Base-by-base conservation (phyloP, 2,329 filamentous ascomycete species). In the Talaromyces sp. region DNA sequence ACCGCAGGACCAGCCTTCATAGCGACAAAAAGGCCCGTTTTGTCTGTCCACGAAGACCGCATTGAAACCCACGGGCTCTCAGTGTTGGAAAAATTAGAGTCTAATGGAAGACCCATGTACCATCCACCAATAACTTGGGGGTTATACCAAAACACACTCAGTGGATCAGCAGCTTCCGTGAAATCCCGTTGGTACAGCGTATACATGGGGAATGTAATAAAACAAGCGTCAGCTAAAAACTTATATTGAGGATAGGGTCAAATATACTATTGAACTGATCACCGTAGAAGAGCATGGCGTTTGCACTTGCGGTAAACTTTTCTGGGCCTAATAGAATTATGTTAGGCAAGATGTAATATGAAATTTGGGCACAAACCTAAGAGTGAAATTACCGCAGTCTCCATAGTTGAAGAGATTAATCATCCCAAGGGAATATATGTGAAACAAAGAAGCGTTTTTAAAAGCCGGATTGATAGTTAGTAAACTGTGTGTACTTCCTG, bases 141-240 rank as follows among this genome's bases (percentile, higher is more conserved):
- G 26, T 56, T 32, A 31, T 56, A 56, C 55, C 55, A 56, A 29
- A 56, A 43, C 38, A 56, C 29, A 14, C 35, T 29, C 24, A 56
- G 19, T 29, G 55, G 55, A 21, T 56, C 55, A 29, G 55, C 24
- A 8, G 55, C 55, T 19, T 56, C 55, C 11, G 55, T 19, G 11
- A 27, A 29, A 29, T 56, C 55, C 6, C 38, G 55, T 29, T 56
- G 55, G 14, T 56, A 56, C 8, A 56, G 55, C 8, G 38, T 56
- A 49, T 56, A 56, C 26, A 49, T 56, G 10, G 55, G 38, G 14
- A 54, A 9, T 54, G 26, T 21, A 11, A 26, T 26, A 8, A 53
- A 53, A 14, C 14, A n/a, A 53, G 7, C 31, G 50, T 10, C 35
- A 38, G 35, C n/a, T n/a, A 38, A 3, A n/a, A 2, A n/a, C 35